Evolutionary conservation across 106 monocot species (phyloP), one percentile per base, ranked within the genome.

Genomic region (Dactylorhiza incarnata): DNA sequence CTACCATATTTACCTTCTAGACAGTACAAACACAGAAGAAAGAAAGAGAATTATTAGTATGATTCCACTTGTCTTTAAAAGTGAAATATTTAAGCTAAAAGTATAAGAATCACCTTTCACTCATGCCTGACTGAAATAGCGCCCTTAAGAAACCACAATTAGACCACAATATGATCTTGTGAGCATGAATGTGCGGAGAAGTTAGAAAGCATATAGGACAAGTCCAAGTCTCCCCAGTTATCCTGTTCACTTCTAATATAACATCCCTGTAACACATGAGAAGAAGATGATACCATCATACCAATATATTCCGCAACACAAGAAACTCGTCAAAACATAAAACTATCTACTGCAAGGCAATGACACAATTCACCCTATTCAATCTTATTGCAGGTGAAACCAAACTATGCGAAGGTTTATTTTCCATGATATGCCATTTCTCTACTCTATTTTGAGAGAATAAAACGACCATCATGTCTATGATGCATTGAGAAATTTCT

Each of bases 61-160:
- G 54, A 54, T 15, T 14, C 54, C 15, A 54, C 14, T 54, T 16
- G n/a, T 54, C 54, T 54, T 54, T 15, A 59, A 59, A 59, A 11
- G 66, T 29, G 12, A 66, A 29, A 37, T 13, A 66, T 37, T 37
- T 24, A 24, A 14, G 37, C 23, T 1, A 62, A 62, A 62, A 62
- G 62, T 15, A 43, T 3, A 76, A 71, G 43, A 44, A 49, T 82
- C 53, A 91, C 95, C 95, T 96, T 58, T 96, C 95, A 71, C 83
- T 86, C 96, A 97, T 97, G 73, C 93, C 93, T 13, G 93, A 93
- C 24, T 62, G 78, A 75, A 93, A 91, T 24, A 93, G 73, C 77
- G 87, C 93, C 5, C 81, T 88, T 45, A 93, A 45, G 75, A 93
- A 97, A 67, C 85, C 76, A 59, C 91, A 86, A 25, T 71, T 81